Conservation (phyloP, 164 flowering plant species). For the Vitis riparia region DNA sequence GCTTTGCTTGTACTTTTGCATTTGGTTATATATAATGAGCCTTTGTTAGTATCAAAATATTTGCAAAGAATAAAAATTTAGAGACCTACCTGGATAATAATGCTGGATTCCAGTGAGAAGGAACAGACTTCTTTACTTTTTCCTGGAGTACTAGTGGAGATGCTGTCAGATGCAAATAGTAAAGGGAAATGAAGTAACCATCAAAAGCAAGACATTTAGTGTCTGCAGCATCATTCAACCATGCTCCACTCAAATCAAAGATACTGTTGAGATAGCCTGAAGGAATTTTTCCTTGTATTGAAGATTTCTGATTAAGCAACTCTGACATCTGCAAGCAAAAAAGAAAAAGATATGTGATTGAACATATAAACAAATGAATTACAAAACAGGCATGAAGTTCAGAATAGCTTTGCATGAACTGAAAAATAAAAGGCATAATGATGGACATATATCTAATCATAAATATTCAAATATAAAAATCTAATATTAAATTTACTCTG, state of each 20-base stretch:
- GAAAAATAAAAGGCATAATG: too few species aligned
- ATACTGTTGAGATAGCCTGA: constrained; percentile 83
- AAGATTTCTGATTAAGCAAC: constrained; percentile 81
- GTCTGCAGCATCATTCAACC: constrained; percentile 79
- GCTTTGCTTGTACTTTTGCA: too few species aligned
- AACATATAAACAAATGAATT: too few species aligned
- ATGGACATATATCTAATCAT: too few species aligned
- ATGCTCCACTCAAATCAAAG: constrained; percentile 73
- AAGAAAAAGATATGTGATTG: not conserved
- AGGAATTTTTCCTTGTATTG: constrained; percentile 85
- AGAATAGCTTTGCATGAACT: too few species aligned
- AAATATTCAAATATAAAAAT: too few species aligned
- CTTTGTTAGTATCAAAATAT: not conserved
- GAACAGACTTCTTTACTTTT: constrained; percentile 77
- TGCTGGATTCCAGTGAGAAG: constrained; percentile 67
- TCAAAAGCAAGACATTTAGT: constrained; percentile 83
- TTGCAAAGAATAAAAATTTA: not conserved
- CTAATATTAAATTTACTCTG: too few species aligned
- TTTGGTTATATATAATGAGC: too few species aligned
- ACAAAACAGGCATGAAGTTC: too few species aligned
- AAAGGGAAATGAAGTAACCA: constrained; percentile 80
- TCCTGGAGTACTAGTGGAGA: constrained; percentile 70
- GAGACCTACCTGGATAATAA: constrained; percentile 55
- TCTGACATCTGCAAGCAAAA: constrained; percentile 77
- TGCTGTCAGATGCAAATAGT: constrained; percentile 70